Evolutionary conservation across 768 basidiomycete species (phyloP).

Genomic region (Porphyrellus cyaneotinctus): DNA sequence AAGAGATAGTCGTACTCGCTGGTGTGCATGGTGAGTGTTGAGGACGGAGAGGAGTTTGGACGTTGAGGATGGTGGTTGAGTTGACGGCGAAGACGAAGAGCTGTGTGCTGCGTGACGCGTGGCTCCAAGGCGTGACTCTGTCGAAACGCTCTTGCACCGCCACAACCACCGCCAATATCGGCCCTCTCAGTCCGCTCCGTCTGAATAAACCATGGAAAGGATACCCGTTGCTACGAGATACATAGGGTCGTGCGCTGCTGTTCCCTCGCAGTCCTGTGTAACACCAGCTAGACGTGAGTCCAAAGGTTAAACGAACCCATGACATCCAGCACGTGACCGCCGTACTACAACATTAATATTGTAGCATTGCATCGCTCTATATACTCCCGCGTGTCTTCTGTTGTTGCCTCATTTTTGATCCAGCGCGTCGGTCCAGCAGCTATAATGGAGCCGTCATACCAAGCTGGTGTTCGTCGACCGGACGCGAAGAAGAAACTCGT

Average conservation of each 20-base stretch:
- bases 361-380: background rate
- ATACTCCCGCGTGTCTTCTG: slow-evolving; percentile 5
- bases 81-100: slow-evolving; percentile 32
- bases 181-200: slow-evolving; percentile 9
- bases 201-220: too few species aligned
- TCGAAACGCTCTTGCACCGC: slow-evolving; percentile 22
- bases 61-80: slow-evolving; percentile 28
- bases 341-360: too few species aligned
- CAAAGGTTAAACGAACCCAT: too few species aligned
- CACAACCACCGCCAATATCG: slow-evolving; percentile 12
- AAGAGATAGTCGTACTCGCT: slow-evolving; percentile 95
- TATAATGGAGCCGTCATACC: slow-evolving; percentile 27
- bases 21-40: slow-evolving; percentile 65
- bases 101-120: slow-evolving; percentile 32
- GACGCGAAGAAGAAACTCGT: slow-evolving; percentile 86
- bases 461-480: slow-evolving; percentile 47
- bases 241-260: too few species aligned
- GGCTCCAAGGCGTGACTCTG: slow-evolving; percentile 28
- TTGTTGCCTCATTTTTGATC: background rate
- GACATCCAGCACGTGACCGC: slow-evolving; percentile 13
- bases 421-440: background rate
- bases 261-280: too few species aligned
- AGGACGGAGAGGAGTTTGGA: slow-evolving; percentile 26
- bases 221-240: too few species aligned
- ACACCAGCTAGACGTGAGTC: too few species aligned